Evolutionary conservation across 2,329 filamentous ascomycete genomes (phyloP), one percentile per base, ranked within the genome.

Genomic region (Paraconiothyrium brasiliense): DNA sequence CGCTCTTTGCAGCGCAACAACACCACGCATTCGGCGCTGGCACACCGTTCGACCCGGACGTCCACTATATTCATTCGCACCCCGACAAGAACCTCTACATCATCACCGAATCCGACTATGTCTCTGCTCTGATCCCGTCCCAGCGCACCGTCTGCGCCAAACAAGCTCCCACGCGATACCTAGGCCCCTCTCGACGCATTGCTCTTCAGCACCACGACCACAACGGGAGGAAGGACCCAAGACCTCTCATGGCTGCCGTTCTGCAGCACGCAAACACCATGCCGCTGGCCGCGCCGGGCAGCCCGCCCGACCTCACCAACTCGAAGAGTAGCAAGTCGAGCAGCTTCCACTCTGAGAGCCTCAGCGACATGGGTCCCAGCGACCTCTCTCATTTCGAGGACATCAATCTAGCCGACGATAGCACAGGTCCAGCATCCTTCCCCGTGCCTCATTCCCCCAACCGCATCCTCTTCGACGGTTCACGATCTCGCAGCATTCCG

Each of bases 251-350:
- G 76, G 73, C 76, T 37, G 68, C 75, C 54, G 69, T 78, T 67
- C 68, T 69, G 34, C 75, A 75, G 60, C 59, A 71, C 62, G 62
- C 66, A 46, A 66, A 63, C 60, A 66, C 71, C 55, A 64, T 66
- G 48, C 71, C 81, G 58, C 76, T 75, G 74, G 83, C 80, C 59
- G 82, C 79, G 62, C 89, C 90, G 50, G 87, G 86, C 77, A 92
- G 91, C 67, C 90, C 90, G 61, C 91, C 91, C 63, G 92, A 92
- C 72, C 88, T 97, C 81, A 92, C 91, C 65, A 86, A 85, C 68
- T 96, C 92, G 63, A 96, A 94, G 79, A 95, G 92, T 65, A 97
- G 92, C 67, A 96, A 95, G 80, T 93, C 93, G 32, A 96, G 92
- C 5, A 97, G 93, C 54, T 91, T 94, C 72, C 90, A 90, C 70